Conservation (phyloP, 306 rosid genomes). For the Begonia loranthoides region DNA sequence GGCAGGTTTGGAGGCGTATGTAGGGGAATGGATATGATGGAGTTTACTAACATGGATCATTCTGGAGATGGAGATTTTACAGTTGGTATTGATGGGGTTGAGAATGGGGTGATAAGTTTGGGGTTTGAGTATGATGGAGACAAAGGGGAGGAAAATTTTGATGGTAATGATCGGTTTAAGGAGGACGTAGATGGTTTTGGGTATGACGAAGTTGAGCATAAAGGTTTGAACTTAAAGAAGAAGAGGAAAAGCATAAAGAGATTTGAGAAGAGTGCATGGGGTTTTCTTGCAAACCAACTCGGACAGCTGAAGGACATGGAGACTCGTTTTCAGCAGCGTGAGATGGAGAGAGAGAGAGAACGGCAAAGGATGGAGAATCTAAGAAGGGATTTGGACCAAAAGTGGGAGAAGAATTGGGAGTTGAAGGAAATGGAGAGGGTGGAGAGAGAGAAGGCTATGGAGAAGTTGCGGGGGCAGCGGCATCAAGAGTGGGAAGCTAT, state of each 20-base stretch:
- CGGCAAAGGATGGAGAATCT: slow-evolving; percentile 51
- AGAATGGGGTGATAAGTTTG: slow-evolving; percentile 65
- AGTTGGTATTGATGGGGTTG: slow-evolving; percentile 66
- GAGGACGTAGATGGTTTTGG: slow-evolving; percentile 65
- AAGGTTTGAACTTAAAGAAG: slow-evolving; percentile 30
- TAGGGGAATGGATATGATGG: slow-evolving; percentile 57
- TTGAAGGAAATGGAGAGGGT: slow-evolving; percentile 49
- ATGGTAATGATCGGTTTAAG: slow-evolving; percentile 36
- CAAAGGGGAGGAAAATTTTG: slow-evolving; percentile 66
- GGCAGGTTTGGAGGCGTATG: slow-evolving; percentile 33
- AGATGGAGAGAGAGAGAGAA: slow-evolving; percentile 65
- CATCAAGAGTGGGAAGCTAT: slow-evolving; percentile 64
- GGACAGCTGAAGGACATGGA: slow-evolving; percentile 68
- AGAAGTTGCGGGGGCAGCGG: slow-evolving; percentile 50
- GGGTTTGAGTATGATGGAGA: slow-evolving; percentile 80
- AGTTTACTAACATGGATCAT: slow-evolving; percentile 66
- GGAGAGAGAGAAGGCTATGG: slow-evolving; percentile 46
- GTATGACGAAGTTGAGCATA: slow-evolving; percentile 56
- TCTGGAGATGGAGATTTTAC: slow-evolving; percentile 60
- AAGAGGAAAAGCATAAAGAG: slow-evolving; percentile 58
- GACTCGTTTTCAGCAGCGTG: slow-evolving; percentile 62
- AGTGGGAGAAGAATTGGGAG: slow-evolving; percentile 57
- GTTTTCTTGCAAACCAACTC: slow-evolving; percentile 47
- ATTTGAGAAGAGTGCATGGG: slow-evolving; percentile 68
- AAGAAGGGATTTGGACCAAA: slow-evolving; percentile 41